Base-by-base conservation (phyloP, 2,329 filamentous ascomycete species). In the Ophiognomonia clavigignenti-juglandacearum region DNA sequence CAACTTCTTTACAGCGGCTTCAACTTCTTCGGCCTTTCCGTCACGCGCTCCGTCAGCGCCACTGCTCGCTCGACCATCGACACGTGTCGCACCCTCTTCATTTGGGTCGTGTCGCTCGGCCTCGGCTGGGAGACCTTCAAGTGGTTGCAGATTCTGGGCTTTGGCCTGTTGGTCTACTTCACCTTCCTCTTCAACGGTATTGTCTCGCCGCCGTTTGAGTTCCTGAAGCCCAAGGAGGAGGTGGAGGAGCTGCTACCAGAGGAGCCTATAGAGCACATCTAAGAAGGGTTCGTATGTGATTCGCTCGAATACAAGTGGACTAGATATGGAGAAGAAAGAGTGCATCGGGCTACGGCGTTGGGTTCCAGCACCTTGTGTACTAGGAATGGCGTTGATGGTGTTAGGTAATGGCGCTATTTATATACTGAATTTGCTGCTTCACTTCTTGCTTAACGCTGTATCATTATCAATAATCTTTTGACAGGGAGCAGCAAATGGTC, bases 61-160 rank as follows among this genome's bases (percentile, higher is more conserved):
- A 98, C 93, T 0, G 89, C 92, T 2, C 83, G 93, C 52, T 95
- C 89, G 26, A 97, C 92, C 26, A 97, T 98, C 59, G 93, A 98
- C 66, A 98, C 93, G 1, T 97, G 91, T 74, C 83, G 92, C 34
- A 98, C 93, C 0, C 79, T 98, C 1, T 97, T 98, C 70, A 97
- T 98, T 68, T 98, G 93, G 93, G 78, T 98, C 23, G 88, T 96
- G 13, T 95, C 89, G 16, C 79, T 98, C 4, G 88, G 86, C 4
- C 78, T 98, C 2, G 91, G 91, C 51, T 98, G 93, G 93, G 93
- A 98, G 70, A 84, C 82, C 0, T 97, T 98, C 79, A 97, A 97
- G 70, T 95, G 88, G 86, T 78, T 98, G 6, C 93, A 98, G 68
- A 88, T 98, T 13, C 64, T 81, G 3, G 93, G 93, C 2, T 98